Conservation (phyloP, 768 basidiomycete genomes). For the Mycena olivaceomarginata region DNA sequence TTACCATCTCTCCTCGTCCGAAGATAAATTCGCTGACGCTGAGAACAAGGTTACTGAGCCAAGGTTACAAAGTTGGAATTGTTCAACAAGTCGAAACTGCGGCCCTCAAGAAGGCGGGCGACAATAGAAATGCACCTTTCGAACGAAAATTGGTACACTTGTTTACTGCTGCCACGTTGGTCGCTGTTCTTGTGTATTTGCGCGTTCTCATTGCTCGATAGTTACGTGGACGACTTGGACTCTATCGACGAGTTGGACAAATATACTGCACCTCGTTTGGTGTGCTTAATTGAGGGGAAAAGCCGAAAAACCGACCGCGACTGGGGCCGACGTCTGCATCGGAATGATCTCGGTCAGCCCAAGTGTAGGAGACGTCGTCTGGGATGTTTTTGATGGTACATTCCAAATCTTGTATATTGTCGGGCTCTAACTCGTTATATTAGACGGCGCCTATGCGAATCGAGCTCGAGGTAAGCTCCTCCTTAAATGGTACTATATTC, state of each 20-base stretch:
- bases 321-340: conserved; percentile 66
- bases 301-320: conserved; percentile 57
- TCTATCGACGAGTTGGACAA: conserved; percentile 78
- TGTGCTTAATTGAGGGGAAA: conserved; percentile 82
- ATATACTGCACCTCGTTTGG: conserved; percentile 76
- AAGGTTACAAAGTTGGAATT: conserved; percentile 90
- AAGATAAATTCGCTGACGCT: conserved; percentile 14
- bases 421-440: conserved; percentile 8
- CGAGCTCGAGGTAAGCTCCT: conserved; percentile 84
- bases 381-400: conserved; percentile 92
- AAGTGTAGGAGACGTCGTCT: conserved; percentile 94
- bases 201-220: conserved; percentile 53
- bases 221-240: conserved; percentile 89
- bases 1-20: conserved; percentile 52
- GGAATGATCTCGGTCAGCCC: conserved; percentile 89
- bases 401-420: conserved; percentile 13
- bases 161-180: conserved; percentile 93
- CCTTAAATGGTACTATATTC: background rate
- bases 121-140: conserved; percentile 85
- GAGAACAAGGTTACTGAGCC: conserved; percentile 77
- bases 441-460: conserved; percentile 90
- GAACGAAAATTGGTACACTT: conserved; percentile 84
- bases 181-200: conserved; percentile 39
- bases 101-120: conserved; percentile 89
- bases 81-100: conserved; percentile 91